phyloP scores from a whole-genome alignment of 306 rosid genomes.

The Mimosa pudica region DNA sequence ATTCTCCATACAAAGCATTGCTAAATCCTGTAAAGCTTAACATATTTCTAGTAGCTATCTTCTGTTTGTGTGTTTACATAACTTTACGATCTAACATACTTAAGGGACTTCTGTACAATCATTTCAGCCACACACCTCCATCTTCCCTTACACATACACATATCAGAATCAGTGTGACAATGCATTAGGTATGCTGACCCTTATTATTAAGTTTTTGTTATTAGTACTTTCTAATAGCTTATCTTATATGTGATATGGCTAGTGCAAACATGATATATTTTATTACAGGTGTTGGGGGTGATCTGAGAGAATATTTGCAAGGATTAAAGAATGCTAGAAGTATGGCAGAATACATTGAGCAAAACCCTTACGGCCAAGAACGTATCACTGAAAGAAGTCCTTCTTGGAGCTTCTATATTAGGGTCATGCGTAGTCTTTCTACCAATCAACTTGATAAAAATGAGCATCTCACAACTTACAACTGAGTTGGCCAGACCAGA shows the following conservation, averaged over 20 bases:
- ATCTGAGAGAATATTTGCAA: conserved; percentile 55
- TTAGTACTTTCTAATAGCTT: not conserved
- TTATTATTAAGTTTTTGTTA: not conserved
- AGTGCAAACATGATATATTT: not conserved
- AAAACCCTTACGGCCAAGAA: conserved; percentile 66
- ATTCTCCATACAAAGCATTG: conserved; percentile 89
- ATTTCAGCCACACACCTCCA: conserved; percentile 58
- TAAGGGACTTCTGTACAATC: conserved; percentile 31
- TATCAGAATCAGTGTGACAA: conserved; percentile 48
- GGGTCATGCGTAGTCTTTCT: conserved; percentile 43
- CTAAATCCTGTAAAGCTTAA: conserved; percentile 66
- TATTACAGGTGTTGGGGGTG: conserved; percentile 59
- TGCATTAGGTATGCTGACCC: conserved; percentile 54
- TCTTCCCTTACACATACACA: conserved; percentile 62
- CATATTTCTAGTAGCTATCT: not conserved
- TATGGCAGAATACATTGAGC: conserved; percentile 48
- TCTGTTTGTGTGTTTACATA: not conserved
- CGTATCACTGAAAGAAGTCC: conserved; percentile 46
- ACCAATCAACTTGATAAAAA: not conserved
- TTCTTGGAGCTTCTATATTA: conserved; percentile 66
- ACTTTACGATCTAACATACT: conserved; percentile 11
- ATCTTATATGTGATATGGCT: not conserved
- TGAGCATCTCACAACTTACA: not conserved
- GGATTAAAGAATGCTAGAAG: conserved; percentile 57
- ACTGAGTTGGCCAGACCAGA: not conserved